Evolutionary conservation across 176 grass and related monocot species (phyloP).

Genomic region (Aechmea fasciata): DNA sequence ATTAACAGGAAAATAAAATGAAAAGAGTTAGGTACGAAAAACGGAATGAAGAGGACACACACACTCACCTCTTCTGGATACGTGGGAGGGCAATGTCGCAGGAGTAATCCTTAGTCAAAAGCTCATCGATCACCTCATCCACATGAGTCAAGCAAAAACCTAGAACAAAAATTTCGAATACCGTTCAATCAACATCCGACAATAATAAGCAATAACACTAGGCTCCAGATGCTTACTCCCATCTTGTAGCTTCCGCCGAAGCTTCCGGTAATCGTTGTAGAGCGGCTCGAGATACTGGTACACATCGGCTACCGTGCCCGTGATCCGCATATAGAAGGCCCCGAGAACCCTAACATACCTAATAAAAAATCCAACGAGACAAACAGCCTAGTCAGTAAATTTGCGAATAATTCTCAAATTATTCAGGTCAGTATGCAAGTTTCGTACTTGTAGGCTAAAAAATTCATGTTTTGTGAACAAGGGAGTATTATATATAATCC

Average conservation of each 20-base stretch:
- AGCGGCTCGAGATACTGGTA: conserved; percentile 94
- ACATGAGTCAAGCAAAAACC: conserved; percentile 62
- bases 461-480: too few species aligned
- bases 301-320: conserved; percentile 64
- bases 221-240: conserved; percentile 38
- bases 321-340: conserved; percentile 74
- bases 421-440: too few species aligned
- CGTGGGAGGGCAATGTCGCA: conserved; percentile 83
- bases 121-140: conserved; percentile 88
- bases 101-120: conserved; percentile 76
- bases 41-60: conserved; percentile 6
- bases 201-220: not conserved
- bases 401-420: not conserved
- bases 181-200: not conserved
- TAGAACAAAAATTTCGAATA: conserved; percentile 25
- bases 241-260: conserved; percentile 60
- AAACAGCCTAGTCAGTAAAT: not conserved
- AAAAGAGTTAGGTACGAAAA: not conserved
- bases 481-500: too few species aligned
- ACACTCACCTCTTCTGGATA: conserved; percentile 68
- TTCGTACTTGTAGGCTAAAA: too few species aligned
- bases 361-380: not conserved
- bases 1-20: too few species aligned
- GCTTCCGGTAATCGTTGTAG: conserved; percentile 91
- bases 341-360: conserved; percentile 87